A percentile compares a stretch with the other conserved stretches of the same genome.
These are phyloP conservation scores for Astraeus odoratus DNA, from an alignment of 768 basidiomycete genomes.

Conservation along the genomic window DNA sequence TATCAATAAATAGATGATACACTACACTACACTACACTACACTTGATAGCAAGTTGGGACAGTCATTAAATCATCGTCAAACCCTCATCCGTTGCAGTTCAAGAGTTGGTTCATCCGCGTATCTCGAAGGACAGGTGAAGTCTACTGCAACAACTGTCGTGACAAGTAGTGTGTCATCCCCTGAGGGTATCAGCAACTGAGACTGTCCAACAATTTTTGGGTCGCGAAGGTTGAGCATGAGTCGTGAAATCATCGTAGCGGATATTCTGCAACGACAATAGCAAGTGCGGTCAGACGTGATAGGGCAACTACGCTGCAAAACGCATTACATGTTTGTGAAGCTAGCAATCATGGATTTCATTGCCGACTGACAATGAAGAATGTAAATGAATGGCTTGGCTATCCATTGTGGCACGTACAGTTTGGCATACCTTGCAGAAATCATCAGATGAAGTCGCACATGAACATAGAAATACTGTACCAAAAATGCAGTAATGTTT, in stretches of 20 bases:
- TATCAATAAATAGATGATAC: too few species aligned
- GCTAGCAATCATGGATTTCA: background rate
- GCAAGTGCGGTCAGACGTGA: background rate
- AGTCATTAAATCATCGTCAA: background rate
- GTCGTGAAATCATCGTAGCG: slow-evolving; percentile 45
- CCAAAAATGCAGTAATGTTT: slow-evolving; percentile 2
- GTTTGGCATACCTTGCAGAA: background rate
- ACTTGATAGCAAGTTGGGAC: background rate
- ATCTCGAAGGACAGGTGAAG: background rate
- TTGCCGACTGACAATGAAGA: background rate
- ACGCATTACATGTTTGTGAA: background rate
- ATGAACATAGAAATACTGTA: background rate
- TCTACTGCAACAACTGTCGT: background rate
- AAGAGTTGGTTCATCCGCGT: background rate
- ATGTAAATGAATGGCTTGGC: background rate
- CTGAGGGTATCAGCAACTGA: background rate
- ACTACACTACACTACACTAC: too few species aligned
- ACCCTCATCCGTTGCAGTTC: background rate
- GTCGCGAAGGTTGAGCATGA: slow-evolving; percentile 49
- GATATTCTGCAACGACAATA: slow-evolving; percentile 31
- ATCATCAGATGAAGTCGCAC: background rate
- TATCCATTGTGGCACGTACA: background rate
- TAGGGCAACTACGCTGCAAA: background rate
- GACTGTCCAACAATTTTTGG: background rate
- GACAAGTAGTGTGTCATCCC: background rate